These are phyloP conservation scores for Talaromyces albobiverticillius DNA, from an alignment of 2,329 filamentous ascomycete genomes.

Conservation along the genomic window DNA sequence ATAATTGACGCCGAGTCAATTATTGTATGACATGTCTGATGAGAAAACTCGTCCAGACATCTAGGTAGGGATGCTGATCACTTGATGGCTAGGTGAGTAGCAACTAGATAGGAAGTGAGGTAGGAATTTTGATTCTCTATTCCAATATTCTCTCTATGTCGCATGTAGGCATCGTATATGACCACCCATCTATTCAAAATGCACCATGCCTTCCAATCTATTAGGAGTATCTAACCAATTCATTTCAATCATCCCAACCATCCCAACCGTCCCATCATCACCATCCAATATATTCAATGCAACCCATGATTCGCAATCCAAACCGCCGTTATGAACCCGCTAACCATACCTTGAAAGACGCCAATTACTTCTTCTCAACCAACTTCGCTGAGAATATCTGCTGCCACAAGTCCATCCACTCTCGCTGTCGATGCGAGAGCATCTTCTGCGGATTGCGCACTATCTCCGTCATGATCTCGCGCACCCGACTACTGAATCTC, in stretches of 20 bases:
- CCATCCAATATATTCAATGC: neutral
- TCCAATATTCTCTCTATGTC: no score
- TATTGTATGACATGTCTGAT: constrained; percentile 10
- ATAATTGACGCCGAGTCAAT: neutral
- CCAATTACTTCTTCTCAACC: neutral
- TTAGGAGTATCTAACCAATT: neutral
- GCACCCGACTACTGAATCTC: constrained; percentile 67
- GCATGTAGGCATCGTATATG: no score
- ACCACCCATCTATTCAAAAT: neutral
- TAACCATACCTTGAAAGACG: no score
- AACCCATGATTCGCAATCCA: neutral
- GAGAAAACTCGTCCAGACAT: neutral
- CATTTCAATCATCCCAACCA: neutral
- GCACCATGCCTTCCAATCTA: neutral
- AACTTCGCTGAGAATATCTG: constrained; percentile 55
- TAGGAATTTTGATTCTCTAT: neutral
- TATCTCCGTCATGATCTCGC: constrained; percentile 68
- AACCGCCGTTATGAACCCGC: neutral
- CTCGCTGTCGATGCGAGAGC: constrained; percentile 61
- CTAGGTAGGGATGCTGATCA: neutral
- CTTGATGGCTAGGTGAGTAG: no score
- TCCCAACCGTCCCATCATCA: neutral
- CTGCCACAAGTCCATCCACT: constrained; percentile 74
- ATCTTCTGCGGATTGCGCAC: constrained; percentile 52
- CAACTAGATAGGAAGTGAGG: neutral